Evolutionary conservation across 2,329 filamentous ascomycete species (phyloP).

Genomic region (Hymenoscyphus albidus): DNA sequence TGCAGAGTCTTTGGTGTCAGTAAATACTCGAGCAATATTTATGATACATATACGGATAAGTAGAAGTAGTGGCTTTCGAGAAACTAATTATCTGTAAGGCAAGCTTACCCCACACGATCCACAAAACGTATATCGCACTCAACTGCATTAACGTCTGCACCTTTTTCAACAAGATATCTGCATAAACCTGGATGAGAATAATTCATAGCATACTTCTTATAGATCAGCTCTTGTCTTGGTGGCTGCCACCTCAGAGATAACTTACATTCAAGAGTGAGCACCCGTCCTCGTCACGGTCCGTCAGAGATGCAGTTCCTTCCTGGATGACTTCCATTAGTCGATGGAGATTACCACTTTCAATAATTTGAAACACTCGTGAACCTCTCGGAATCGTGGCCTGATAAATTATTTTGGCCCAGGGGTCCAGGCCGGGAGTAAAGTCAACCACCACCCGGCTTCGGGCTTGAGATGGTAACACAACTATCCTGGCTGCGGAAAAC

Average conservation of each 20-base stretch:
- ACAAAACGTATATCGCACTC: neutral
- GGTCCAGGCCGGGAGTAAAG: no score
- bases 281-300: conserved; percentile 20
- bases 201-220: conserved; percentile 13
- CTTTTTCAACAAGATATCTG: conserved; percentile 16
- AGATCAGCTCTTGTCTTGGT: neutral
- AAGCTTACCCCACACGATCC: conserved; percentile 11
- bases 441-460: no score
- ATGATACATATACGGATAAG: neutral
- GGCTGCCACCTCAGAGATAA: neutral
- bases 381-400: no score
- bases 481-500: no score
- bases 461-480: no score
- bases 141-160: conserved; percentile 18
- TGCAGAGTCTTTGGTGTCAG: neutral
- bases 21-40: neutral
- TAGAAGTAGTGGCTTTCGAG: neutral
- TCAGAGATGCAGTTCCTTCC: conserved; percentile 12
- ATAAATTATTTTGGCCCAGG: no score
- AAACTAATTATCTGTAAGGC: no score
- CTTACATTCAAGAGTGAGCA: conserved; percentile 21
- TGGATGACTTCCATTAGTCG: conserved; percentile 10
- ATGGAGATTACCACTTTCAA: no score
- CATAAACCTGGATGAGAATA: conserved; percentile 11
- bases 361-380: no score